A percentile compares a stretch with the other conserved stretches of the same genome.
phyloP scores from a whole-genome alignment of 176 grass and related monocot genomes.

The Secale cereale region DNA sequence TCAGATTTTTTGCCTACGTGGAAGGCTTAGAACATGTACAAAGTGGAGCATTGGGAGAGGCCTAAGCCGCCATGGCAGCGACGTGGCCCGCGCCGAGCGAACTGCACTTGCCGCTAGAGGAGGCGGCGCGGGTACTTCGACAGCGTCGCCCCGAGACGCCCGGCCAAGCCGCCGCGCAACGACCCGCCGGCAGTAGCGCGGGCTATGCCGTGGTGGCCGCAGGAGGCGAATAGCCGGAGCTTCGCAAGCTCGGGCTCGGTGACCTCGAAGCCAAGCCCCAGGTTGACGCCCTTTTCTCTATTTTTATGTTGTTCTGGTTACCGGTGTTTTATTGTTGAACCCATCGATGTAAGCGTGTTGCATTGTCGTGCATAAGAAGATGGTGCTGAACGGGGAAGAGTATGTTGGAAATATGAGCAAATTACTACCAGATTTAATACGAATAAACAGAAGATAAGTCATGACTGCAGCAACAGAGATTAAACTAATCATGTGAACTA shows the following conservation, averaged over 20 bases:
- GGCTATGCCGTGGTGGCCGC: neutral
- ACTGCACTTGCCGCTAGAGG: slow-evolving; percentile 53
- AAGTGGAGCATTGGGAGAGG: no score
- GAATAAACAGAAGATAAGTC: no score
- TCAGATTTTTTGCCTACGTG: no score
- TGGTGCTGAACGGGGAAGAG: no score
- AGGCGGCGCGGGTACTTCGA: slow-evolving; percentile 76
- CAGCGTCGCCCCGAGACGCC: slow-evolving; percentile 56
- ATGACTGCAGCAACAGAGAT: no score
- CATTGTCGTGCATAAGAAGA: slow-evolving; percentile 37
- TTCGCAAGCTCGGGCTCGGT: slow-evolving; percentile 57
- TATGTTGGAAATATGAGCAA: no score
- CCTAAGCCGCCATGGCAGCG: slow-evolving; percentile 24
- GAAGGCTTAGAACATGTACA: no score
- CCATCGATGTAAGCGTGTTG: slow-evolving; percentile 5
- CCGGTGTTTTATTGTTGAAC: slow-evolving; percentile 10
- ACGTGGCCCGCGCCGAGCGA: slow-evolving; percentile 65
- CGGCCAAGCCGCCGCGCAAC: slow-evolving; percentile 26
- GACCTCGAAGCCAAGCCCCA: slow-evolving; percentile 35
- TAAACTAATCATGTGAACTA: no score
- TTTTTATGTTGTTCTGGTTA: neutral
- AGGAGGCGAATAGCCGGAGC: slow-evolving; percentile 44
- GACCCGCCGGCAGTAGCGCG: neutral
- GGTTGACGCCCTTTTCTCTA: no score
- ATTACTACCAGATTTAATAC: no score